Base-by-base conservation (phyloP, 352 stramenopile genomes). In the Phytophthora pisi region DNA sequence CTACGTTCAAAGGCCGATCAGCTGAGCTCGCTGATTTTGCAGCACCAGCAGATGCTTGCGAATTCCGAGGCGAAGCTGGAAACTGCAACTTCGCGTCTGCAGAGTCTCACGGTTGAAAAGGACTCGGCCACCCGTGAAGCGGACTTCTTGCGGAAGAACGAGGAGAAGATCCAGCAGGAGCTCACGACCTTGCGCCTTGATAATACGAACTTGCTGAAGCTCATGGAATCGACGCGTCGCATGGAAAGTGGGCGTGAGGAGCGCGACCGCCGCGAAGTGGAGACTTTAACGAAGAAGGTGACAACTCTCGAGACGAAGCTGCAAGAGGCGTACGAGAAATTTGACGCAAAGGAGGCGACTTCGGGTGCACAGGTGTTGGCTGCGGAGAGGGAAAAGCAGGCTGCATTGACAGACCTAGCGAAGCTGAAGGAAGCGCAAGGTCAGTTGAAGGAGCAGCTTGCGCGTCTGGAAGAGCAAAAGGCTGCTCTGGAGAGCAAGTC, bases 141-240 rank as follows among this genome's bases (percentile, higher is more conserved):
- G 3, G 65, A 72, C 2, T 89, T 84, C 55, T 30, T 90, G 16
- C 79, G 82, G 30, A 84, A 87, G 40, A 86, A 92, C 38, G 82
- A 96, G 26, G 72, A 79, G 7, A 88, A 89, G 36, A 65, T 80
- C 52, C 76, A 88, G 56, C 72, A 86, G 30, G 82, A 92, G 47
- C 46, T 93, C 43, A 74, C 71, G 46, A 74, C 78, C 2, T 18
- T 91, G 63, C 83, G 86, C 26, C 60, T 87, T 26, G 86, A 92
- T 61, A 91, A 91, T 56, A 91, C 84, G n/a, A 92, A 90, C 51
- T 59, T 92, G 31, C 74, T 94, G 8, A 90, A 92, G 59, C 70
- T 92, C 6, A 91, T 94, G 86, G 86, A 94, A 26, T 85, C 80
- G 2, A 85, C 75, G 7, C 81, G 84, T n/a, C 75, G 81, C 18